These are phyloP conservation scores for Diutina neorugosa DNA, from an alignment of 1,139 yeast genomes.

Conservation along the genomic window DNA sequence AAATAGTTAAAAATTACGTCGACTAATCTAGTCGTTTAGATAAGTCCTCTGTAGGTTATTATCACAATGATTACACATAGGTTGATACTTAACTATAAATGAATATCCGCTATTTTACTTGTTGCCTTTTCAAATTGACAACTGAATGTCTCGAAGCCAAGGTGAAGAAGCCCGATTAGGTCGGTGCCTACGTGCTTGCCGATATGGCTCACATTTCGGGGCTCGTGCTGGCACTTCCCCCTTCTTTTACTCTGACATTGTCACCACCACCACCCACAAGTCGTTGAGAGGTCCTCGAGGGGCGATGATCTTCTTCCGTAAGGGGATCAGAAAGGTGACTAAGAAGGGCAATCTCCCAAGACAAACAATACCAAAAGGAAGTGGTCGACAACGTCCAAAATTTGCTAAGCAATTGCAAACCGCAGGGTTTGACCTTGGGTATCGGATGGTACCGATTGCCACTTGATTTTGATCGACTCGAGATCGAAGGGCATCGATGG, in stretches of 20 bases:
- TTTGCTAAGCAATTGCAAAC: slow-evolving; percentile 63
- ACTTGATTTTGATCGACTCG: slow-evolving; percentile 83
- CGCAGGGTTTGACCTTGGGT: slow-evolving; percentile 75
- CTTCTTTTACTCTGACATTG: slow-evolving; percentile 91
- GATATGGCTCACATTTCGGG: slow-evolving; percentile 99
- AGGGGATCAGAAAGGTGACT: slow-evolving; percentile 82
- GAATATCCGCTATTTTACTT: too few species aligned
- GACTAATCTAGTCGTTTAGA: background rate
- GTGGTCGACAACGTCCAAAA: slow-evolving; percentile 82
- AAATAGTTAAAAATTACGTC: background rate
- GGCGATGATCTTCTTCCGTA: slow-evolving; percentile 96
- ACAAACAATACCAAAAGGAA: slow-evolving; percentile 78
- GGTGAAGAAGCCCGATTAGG: too few species aligned
- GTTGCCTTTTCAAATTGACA: too few species aligned
- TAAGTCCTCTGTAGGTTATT: background rate
- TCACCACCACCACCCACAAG: slow-evolving; percentile 96
- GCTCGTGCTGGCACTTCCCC: slow-evolving; percentile 95
- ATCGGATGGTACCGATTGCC: slow-evolving; percentile 92
- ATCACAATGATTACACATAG: too few species aligned
- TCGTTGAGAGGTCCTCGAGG: slow-evolving; percentile 99
- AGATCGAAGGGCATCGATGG: slow-evolving; percentile 91
- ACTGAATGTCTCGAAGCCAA: too few species aligned
- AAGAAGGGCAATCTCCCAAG: slow-evolving; percentile 91
- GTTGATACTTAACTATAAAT: too few species aligned
- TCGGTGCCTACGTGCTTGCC: slow-evolving; percentile 90